These are phyloP conservation scores for Haberlea rhodopensis DNA, from an alignment of 257 asterid species.

Conservation along the genomic window DNA sequence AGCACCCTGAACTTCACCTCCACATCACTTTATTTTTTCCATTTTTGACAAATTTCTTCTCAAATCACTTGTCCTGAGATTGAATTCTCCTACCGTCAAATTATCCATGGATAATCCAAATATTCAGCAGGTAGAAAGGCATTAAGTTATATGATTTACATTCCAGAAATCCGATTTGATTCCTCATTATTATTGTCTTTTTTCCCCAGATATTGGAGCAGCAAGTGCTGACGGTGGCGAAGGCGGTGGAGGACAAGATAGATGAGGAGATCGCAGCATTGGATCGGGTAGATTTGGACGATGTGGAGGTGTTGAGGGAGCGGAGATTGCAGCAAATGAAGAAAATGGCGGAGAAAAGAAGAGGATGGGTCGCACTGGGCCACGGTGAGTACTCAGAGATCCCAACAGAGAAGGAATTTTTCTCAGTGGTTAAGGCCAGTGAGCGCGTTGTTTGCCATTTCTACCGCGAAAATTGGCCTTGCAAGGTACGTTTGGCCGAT, in stretches of 20 bases:
- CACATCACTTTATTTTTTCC: conserved; percentile 20
- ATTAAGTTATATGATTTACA: background rate
- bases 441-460: conserved; percentile 98
- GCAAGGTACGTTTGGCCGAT: conserved; percentile 59
- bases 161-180: background rate
- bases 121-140: conserved; percentile 52
- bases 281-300: conserved; percentile 81
- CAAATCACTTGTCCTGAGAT: too few species aligned
- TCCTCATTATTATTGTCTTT: background rate
- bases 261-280: conserved; percentile 86
- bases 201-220: conserved; percentile 75
- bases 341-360: conserved; percentile 94
- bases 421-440: conserved; percentile 86
- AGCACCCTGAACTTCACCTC: background rate
- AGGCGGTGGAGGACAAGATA: conserved; percentile 93
- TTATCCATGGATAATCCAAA: conserved; percentile 51
- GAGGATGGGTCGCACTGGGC: conserved; percentile 86
- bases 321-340: conserved; percentile 96
- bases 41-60: conserved; percentile 24
- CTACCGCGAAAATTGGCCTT: conserved; percentile 98
- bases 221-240: conserved; percentile 87
- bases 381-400: conserved; percentile 96
- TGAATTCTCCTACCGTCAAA: conserved; percentile 16
- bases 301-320: conserved; percentile 79
- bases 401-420: conserved; percentile 84